Percentiles rank a stretch among this genome's conserved stretches.
phyloP scores from a whole-genome alignment of 345 rosid species.

The Trapa incisa region DNA sequence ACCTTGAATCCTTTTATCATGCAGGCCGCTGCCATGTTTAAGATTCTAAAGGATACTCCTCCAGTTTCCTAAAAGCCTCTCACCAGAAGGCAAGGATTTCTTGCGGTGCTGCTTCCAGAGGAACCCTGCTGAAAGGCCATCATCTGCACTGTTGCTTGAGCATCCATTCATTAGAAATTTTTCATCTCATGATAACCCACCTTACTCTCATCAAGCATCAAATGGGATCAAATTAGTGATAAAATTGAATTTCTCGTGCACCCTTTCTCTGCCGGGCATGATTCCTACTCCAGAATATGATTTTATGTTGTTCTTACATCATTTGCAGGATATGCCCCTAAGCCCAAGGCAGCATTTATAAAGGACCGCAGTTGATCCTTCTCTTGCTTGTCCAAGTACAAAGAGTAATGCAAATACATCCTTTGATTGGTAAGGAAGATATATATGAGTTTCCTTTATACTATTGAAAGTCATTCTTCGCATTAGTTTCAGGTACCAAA shows the following conservation, averaged over 20 bases:
- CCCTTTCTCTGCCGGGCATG: not conserved
- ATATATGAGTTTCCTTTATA: not conserved
- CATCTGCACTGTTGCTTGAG: conserved; percentile 59
- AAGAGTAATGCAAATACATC: not conserved
- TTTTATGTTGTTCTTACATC: not conserved
- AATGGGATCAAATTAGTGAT: conserved; percentile 39
- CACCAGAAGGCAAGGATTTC: conserved; percentile 81
- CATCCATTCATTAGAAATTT: conserved; percentile 55
- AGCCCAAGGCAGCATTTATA: not conserved
- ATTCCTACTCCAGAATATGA: not conserved
- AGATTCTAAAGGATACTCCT: conserved; percentile 75
- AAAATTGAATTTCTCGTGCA: conserved; percentile 10
- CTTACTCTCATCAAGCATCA: conserved; percentile 16
- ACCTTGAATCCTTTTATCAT: conserved; percentile 6
- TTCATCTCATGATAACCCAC: conserved; percentile 25
- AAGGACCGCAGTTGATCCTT: not conserved
- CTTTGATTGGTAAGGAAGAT: conserved; percentile 34
- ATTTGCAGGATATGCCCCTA: not conserved
- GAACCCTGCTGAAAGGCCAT: conserved; percentile 83
- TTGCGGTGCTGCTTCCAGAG: conserved; percentile 64
- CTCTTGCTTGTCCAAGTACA: not conserved
- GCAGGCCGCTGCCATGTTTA: conserved; percentile 98
- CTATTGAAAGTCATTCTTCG: not conserved
- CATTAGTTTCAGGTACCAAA: not conserved
- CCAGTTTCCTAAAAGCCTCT: conserved; percentile 65